phyloP scores from a whole-genome alignment of 345 rosid species.

The Corchorus capsularis region DNA sequence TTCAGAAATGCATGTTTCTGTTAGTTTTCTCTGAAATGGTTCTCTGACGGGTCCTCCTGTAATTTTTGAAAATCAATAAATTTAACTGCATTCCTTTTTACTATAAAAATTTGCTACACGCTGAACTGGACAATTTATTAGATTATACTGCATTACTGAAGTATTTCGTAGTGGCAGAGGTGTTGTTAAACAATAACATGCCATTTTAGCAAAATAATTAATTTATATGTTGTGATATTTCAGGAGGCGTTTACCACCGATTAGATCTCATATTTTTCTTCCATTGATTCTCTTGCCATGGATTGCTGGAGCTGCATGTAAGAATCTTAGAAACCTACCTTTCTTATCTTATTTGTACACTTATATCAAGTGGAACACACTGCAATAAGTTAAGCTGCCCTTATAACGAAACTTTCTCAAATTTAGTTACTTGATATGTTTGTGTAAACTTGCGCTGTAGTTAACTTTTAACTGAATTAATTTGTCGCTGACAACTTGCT shows the following conservation, averaged over 20 bases:
- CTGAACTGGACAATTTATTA: not conserved
- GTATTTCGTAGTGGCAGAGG: conserved; percentile 5
- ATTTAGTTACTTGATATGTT: conserved; percentile 8
- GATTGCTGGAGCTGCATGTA: conserved; percentile 75
- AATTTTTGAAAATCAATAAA: not conserved
- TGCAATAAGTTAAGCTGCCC: not conserved
- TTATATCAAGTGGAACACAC: not conserved
- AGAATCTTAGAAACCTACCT: conserved; percentile 26
- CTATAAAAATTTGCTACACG: not conserved
- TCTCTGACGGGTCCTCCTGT: not conserved
- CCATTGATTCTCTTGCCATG: conserved; percentile 74
- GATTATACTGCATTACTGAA: not conserved
- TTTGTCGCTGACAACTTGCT: not conserved
- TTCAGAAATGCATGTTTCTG: conserved; percentile 2
- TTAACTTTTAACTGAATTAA: not conserved
- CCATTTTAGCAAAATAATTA: conserved; percentile 11
- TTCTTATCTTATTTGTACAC: conserved; percentile 15
- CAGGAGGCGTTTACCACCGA: conserved; percentile 85
- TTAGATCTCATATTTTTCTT: conserved; percentile 72
- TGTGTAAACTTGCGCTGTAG: not conserved
- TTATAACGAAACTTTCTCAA: not conserved
- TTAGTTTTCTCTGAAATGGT: conserved; percentile 1
- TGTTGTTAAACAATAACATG: not conserved
- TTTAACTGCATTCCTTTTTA: not conserved
- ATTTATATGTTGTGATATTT: conserved; percentile 32